A percentile compares a stretch with the other conserved stretches of the same genome.
Evolutionary conservation across 2,329 filamentous ascomycete species (phyloP).

Genomic region (Bimuria novae-zelandiae): DNA sequence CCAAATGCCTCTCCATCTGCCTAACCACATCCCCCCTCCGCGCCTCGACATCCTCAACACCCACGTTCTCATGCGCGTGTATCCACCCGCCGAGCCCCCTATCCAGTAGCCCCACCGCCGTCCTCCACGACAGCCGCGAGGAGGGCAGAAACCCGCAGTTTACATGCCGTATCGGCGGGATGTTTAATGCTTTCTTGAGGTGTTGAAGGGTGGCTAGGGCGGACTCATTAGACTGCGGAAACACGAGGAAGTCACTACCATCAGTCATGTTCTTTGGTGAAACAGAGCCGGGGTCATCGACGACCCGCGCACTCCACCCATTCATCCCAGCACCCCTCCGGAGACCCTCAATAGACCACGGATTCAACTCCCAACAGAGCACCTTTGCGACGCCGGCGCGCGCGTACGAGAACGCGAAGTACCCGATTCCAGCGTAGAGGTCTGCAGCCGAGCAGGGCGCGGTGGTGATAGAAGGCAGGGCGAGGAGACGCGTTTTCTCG

Average conservation of each 20-base stretch:
- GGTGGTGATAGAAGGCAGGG: slow-evolving; percentile 40
- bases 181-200: background rate
- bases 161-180: slow-evolving; percentile 57
- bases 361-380: slow-evolving; percentile 86
- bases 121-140: slow-evolving; percentile 55
- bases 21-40: slow-evolving; percentile 44
- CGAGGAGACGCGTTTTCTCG: slow-evolving; percentile 79
- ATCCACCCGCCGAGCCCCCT: slow-evolving; percentile 56
- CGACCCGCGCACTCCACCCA: slow-evolving; percentile 38
- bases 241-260: slow-evolving; percentile 48
- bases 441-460: slow-evolving; percentile 61
- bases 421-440: slow-evolving; percentile 90
- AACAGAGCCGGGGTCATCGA: no score
- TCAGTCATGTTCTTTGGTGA: no score
- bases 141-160: slow-evolving; percentile 63
- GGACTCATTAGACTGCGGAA: slow-evolving; percentile 47
- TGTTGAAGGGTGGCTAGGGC: slow-evolving; percentile 22
- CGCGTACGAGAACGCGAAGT: slow-evolving; percentile 87
- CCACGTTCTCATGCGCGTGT: slow-evolving; percentile 66
- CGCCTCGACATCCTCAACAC: slow-evolving; percentile 34
- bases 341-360: slow-evolving; percentile 54
- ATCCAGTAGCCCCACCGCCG: slow-evolving; percentile 56
- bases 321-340: slow-evolving; percentile 48
- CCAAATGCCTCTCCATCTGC: slow-evolving; percentile 43
- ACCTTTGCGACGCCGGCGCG: slow-evolving; percentile 70